phyloP scores from a whole-genome alignment of 2,329 filamentous ascomycete species.

The Colletotrichum tabaci region DNA sequence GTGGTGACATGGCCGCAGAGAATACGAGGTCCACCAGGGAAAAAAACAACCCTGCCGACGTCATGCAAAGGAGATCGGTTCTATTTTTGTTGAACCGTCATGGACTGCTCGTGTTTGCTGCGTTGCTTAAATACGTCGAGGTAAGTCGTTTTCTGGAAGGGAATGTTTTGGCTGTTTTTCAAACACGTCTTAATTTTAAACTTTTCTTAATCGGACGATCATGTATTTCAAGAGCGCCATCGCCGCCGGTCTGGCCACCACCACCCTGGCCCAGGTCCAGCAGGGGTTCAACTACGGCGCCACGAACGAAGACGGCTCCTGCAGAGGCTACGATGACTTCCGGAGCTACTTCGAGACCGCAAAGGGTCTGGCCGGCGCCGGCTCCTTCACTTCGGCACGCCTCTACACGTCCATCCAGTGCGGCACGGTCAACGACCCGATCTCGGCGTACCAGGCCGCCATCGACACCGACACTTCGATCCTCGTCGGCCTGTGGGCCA shows the following conservation, averaged over 20 bases:
- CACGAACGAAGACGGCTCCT: slow-evolving; percentile 37
- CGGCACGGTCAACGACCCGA: slow-evolving; percentile 61
- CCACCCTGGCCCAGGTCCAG: slow-evolving; percentile 27
- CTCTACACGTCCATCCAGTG: slow-evolving; percentile 42
- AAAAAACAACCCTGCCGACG: slow-evolving; percentile 8
- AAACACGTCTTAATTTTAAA: too few species aligned
- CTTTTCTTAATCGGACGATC: neutral
- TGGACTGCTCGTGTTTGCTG: neutral
- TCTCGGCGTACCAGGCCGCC: slow-evolving; percentile 78
- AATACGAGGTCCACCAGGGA: slow-evolving; percentile 24
- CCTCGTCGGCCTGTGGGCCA: slow-evolving; percentile 68
- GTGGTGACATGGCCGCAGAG: too few species aligned
- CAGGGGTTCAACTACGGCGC: slow-evolving; percentile 42
- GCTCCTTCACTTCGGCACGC: slow-evolving; percentile 33
- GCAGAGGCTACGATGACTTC: slow-evolving; percentile 41
- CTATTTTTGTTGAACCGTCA: slow-evolving; percentile 25
- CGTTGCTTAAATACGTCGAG: slow-evolving; percentile 2
- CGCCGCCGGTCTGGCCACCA: slow-evolving; percentile 25
- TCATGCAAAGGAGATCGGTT: slow-evolving; percentile 25
- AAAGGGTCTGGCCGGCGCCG: slow-evolving; percentile 20
- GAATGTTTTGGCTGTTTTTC: neutral
- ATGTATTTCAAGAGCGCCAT: slow-evolving; percentile 22
- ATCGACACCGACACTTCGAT: slow-evolving; percentile 64
- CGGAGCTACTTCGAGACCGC: slow-evolving; percentile 37
- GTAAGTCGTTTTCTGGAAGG: too few species aligned